Percentiles rank a stretch among this genome's conserved stretches.
phyloP scores from a whole-genome alignment of 805 yeast species.

The Myxozyma lipomycoides region DNA sequence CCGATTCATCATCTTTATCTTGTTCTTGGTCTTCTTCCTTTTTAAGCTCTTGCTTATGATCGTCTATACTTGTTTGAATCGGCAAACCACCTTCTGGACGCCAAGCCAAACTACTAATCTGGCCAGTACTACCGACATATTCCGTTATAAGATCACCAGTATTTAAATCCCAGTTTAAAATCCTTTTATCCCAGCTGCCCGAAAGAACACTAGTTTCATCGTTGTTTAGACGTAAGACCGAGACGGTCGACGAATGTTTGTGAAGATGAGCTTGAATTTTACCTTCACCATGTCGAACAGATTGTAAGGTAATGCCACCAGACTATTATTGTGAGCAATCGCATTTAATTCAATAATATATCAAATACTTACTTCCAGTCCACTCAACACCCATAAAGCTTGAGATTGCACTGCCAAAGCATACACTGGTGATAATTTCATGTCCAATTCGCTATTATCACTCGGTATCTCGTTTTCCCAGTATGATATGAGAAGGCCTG shows the following conservation, averaged over 20 bases:
- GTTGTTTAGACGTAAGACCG: constrained; percentile 60
- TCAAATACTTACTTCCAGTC: constrained; percentile 44
- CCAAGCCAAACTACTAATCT: constrained; percentile 69
- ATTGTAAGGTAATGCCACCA: constrained; percentile 85
- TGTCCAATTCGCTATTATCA: constrained; percentile 16
- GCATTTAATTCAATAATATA: neutral
- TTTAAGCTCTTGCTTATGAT: neutral
- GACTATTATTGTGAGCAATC: constrained; percentile 35
- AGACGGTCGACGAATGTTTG: constrained; percentile 69
- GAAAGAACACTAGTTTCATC: constrained; percentile 63
- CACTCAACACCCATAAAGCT: constrained; percentile 79
- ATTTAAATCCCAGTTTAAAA: constrained; percentile 81
- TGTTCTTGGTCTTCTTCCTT: neutral
- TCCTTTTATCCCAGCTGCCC: constrained; percentile 86
- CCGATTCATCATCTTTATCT: constrained; percentile 18
- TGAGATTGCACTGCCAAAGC: constrained; percentile 79
- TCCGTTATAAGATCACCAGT: constrained; percentile 54
- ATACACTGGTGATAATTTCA: constrained; percentile 72
- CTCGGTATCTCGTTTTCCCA: constrained; percentile 96
- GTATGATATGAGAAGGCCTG: constrained; percentile 76
- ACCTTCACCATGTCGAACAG: constrained; percentile 81
- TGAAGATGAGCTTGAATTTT: constrained; percentile 69
- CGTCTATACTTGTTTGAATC: neutral
- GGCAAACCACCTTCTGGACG: constrained; percentile 35
- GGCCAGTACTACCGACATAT: constrained; percentile 64